Conservation (phyloP, 495 filamentous ascomycete genomes). For the Pyrenopolyporus hunteri region DNA sequence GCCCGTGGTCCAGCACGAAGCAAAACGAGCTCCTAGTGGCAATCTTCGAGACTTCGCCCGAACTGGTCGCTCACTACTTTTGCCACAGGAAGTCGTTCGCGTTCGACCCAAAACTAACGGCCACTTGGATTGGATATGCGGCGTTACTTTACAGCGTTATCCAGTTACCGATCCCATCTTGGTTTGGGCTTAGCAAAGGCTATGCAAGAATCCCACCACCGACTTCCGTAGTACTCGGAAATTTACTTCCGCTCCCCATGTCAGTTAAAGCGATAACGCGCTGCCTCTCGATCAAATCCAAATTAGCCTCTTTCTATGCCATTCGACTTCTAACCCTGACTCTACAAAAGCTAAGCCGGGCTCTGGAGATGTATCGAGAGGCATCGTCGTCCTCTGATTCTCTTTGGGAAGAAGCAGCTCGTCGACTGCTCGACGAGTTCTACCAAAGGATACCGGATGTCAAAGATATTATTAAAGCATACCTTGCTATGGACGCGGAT, state of each 20-base stretch:
- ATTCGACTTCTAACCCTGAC: slow-evolving; percentile 76
- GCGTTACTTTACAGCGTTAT: slow-evolving; percentile 82
- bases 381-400: slow-evolving; percentile 49
- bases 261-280: slow-evolving; percentile 74
- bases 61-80: slow-evolving; percentile 86
- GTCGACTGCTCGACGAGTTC: slow-evolving; percentile 73
- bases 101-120: slow-evolving; percentile 87
- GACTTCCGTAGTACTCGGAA: slow-evolving; percentile 76
- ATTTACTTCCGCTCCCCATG: slow-evolving; percentile 82
- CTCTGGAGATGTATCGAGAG: slow-evolving; percentile 60
- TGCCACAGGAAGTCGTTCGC: slow-evolving; percentile 76
- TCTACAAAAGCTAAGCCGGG: slow-evolving; percentile 74
- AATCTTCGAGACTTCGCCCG: slow-evolving; percentile 81
- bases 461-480: slow-evolving; percentile 74
- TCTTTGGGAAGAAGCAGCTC: slow-evolving; percentile 69
- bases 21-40: slow-evolving; percentile 81
- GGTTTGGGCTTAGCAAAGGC: slow-evolving; percentile 62
- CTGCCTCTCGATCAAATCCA: slow-evolving; percentile 75
- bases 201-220: slow-evolving; percentile 74
- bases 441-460: slow-evolving; percentile 77
- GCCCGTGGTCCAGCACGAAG: slow-evolving; percentile 78
- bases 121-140: slow-evolving; percentile 93
- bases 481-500: slow-evolving; percentile 65
- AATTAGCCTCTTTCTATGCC: slow-evolving; percentile 81
- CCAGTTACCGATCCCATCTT: slow-evolving; percentile 70